Conservation (phyloP, 1,139 yeast genomes). For the Entelexis sorbosivorans region DNA sequence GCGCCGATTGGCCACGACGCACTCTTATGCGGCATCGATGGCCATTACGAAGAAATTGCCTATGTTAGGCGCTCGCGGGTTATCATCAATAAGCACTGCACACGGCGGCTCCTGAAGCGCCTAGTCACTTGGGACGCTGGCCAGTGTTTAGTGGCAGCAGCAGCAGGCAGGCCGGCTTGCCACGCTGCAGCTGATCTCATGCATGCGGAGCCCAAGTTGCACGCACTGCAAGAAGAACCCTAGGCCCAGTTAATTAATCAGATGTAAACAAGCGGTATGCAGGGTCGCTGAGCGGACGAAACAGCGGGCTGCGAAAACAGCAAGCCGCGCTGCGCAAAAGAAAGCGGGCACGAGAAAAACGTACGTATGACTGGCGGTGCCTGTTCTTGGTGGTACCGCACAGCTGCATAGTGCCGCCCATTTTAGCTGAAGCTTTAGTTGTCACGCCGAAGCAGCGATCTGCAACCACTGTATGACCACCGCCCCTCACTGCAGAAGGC, state of each 20-base stretch:
- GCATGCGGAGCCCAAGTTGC: constrained; percentile 4
- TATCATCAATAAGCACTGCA: not conserved
- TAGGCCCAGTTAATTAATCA: constrained; percentile 3
- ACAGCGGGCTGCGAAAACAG: not conserved
- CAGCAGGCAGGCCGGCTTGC: constrained; percentile 3
- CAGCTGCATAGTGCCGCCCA: too few relatives aligned
- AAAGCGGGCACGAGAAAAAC: too few relatives aligned
- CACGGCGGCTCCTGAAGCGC: not conserved
- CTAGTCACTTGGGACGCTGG: not conserved
- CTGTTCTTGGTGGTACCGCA: too few relatives aligned
- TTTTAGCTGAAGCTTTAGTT: too few relatives aligned
- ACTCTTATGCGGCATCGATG: too few relatives aligned
- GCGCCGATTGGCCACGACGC: too few relatives aligned
- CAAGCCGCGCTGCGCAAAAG: not conserved
- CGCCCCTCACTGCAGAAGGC: constrained; percentile 4
- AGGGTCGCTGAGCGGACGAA: not conserved
- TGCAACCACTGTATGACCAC: not conserved
- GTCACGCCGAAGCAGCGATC: not conserved
- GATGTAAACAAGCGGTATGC: constrained; percentile 7
- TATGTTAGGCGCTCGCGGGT: too few relatives aligned
- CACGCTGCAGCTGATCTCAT: constrained; percentile 5
- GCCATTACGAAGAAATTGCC: too few relatives aligned
- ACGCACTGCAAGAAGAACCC: constrained; percentile 3
- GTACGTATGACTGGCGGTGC: too few relatives aligned
- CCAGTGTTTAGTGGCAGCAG: not conserved